Evolutionary conservation across 2,329 filamentous ascomycete species (phyloP).

Genomic region (Aplosporella prunicola): DNA sequence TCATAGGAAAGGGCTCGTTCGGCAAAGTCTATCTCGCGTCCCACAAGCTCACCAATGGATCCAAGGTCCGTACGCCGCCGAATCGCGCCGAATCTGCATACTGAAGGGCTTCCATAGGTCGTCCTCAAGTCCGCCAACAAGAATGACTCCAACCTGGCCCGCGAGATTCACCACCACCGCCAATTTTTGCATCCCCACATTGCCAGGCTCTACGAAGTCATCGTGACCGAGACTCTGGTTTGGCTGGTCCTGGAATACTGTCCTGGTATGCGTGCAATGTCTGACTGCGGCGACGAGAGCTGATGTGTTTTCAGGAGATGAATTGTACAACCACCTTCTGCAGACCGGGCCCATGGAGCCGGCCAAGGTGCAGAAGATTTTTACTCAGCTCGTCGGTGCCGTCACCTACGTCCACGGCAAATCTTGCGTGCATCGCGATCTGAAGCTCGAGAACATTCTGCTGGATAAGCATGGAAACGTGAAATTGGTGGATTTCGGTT

Average conservation of each 20-base stretch:
- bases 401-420: constrained; percentile 93
- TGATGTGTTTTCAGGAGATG: constrained; percentile 56
- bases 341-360: constrained; percentile 74
- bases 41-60: constrained; percentile 97
- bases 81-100: constrained; percentile 8
- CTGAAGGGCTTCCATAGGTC: constrained; percentile 56
- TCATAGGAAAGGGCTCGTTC: constrained; percentile 97
- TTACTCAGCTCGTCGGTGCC: constrained; percentile 88
- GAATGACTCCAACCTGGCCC: constrained; percentile 86
- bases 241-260: constrained; percentile 98
- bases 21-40: constrained; percentile 94
- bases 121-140: constrained; percentile 98
- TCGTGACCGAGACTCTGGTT: constrained; percentile 88
- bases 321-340: constrained; percentile 92
- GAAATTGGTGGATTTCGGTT: constrained; percentile 95
- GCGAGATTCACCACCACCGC: constrained; percentile 96
- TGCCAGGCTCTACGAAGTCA: constrained; percentile 91
- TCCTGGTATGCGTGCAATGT: constrained; percentile 54
- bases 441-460: constrained; percentile 94
- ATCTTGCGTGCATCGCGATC: constrained; percentile 89
- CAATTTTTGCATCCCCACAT: constrained; percentile 98
- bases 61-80: constrained; percentile 60
- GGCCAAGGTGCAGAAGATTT: constrained; percentile 87
- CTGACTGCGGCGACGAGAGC: background rate
- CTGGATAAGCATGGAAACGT: constrained; percentile 96